Conservation (phyloP, 345 rosid species). For the Eucalyptus fibrosa region DNA sequence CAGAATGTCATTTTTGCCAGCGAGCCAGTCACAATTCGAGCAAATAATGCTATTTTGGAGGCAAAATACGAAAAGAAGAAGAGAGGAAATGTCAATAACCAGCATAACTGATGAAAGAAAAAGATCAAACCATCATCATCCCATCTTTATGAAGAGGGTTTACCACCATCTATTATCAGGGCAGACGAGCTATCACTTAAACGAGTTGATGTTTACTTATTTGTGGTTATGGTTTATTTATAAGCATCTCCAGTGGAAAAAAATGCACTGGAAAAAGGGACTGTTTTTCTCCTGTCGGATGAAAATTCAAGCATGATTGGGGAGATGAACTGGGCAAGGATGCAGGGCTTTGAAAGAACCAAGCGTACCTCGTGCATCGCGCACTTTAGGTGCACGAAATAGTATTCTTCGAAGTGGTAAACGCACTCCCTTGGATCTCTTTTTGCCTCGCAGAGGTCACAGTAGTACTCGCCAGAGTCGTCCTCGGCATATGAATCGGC, state of each 20-base stretch:
- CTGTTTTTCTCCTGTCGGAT: too few species aligned
- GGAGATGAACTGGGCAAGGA: background rate
- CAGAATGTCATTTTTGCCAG: too few species aligned
- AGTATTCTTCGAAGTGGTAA: background rate
- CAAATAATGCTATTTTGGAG: background rate
- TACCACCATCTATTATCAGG: background rate
- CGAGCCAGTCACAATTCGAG: background rate
- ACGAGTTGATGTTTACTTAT: background rate
- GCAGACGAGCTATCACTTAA: background rate
- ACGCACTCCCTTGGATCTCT: background rate
- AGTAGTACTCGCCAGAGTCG: background rate
- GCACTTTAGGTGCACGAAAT: background rate
- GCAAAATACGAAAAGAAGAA: background rate
- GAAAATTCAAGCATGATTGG: too few species aligned
- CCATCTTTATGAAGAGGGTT: fast-evolving
- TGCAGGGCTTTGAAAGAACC: background rate
- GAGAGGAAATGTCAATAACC: background rate
- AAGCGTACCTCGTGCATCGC: background rate
- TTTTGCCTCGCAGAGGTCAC: background rate
- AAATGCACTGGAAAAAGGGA: too few species aligned
- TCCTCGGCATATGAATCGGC: background rate
- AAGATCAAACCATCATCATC: background rate
- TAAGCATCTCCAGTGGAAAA: background rate
- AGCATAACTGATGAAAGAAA: background rate
- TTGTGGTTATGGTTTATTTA: too few species aligned